These are phyloP conservation scores for Metschnikowia matae DNA, from an alignment of 805 yeast species.

Conservation along the genomic window DNA sequence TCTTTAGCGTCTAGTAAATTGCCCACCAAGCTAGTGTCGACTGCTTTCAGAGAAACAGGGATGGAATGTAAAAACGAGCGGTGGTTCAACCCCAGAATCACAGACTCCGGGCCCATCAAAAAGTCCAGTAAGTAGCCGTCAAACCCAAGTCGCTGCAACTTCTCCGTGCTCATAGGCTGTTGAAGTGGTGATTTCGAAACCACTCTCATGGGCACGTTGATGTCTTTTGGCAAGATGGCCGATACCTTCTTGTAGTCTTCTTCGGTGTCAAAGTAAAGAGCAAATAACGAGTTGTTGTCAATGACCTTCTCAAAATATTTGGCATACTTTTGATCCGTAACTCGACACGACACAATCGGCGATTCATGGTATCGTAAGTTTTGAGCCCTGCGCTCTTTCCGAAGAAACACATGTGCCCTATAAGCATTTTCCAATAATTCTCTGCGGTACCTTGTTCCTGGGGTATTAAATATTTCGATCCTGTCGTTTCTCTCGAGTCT, in stretches of 20 bases:
- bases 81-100: slow-evolving; percentile 67
- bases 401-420: slow-evolving; percentile 33
- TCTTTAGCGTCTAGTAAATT: slow-evolving; percentile 24
- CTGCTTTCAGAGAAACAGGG: slow-evolving; percentile 55
- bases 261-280: slow-evolving; percentile 59
- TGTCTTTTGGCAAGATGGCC: slow-evolving; percentile 29
- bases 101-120: slow-evolving; percentile 67
- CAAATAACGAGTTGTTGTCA: slow-evolving; percentile 48
- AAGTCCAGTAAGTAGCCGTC: slow-evolving; percentile 76
- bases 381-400: slow-evolving; percentile 30
- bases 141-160: slow-evolving; percentile 55
- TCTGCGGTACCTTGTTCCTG: slow-evolving; percentile 23
- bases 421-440: slow-evolving; percentile 41
- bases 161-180: slow-evolving; percentile 22
- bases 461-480: slow-evolving; percentile 41
- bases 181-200: slow-evolving; percentile 15
- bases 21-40: slow-evolving; percentile 40
- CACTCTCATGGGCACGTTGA: slow-evolving; percentile 58
- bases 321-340: slow-evolving; percentile 47
- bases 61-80: slow-evolving; percentile 44
- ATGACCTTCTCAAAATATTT: slow-evolving; percentile 56
- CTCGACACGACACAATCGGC: slow-evolving; percentile 61
- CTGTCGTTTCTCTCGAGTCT: slow-evolving; percentile 40
- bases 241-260: slow-evolving; percentile 47
- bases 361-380: slow-evolving; percentile 61